Evolutionary conservation across 352 stramenopile genomes (phyloP).

Genomic region (Detonula confervacea): DNA sequence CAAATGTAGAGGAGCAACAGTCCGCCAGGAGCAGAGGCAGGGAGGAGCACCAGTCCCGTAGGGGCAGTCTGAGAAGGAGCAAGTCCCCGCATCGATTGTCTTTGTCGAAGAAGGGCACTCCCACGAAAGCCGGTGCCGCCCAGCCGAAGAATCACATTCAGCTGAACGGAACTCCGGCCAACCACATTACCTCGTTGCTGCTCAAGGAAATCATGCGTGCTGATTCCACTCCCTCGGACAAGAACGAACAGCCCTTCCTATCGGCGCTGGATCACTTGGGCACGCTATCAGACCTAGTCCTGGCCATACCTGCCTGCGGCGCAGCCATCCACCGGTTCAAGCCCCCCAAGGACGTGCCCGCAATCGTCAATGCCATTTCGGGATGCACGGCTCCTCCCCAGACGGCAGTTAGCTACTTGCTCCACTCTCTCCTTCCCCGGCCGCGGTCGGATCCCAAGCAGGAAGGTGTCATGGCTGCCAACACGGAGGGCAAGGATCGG

Average conservation of each 20-base stretch:
- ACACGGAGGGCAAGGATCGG: slow-evolving; percentile 15
- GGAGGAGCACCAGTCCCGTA: no score
- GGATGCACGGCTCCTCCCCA: slow-evolving; percentile 68
- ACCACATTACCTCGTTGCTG: slow-evolving; percentile 65
- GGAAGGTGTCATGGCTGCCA: slow-evolving; percentile 2
- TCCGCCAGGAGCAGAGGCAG: slow-evolving; percentile 45
- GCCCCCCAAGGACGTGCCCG: slow-evolving; percentile 38
- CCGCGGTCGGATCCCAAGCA: slow-evolving; percentile 55
- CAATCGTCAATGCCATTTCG: slow-evolving; percentile 68
- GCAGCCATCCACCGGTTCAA: slow-evolving; percentile 79
- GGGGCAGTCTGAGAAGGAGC: no score
- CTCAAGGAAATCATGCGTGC: slow-evolving; percentile 45
- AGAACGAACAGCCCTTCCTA: slow-evolving; percentile 49
- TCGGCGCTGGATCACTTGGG: slow-evolving; percentile 63
- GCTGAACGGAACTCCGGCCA: slow-evolving; percentile 62
- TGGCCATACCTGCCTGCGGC: slow-evolving; percentile 80
- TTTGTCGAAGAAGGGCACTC: slow-evolving; percentile 34
- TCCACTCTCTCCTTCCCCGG: slow-evolving; percentile 81
- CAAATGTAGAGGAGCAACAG: slow-evolving; percentile 44
- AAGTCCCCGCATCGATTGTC: slow-evolving; percentile 51
- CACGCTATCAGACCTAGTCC: slow-evolving; percentile 79
- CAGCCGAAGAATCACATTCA: slow-evolving; percentile 51
- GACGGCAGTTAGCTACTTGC: slow-evolving; percentile 79
- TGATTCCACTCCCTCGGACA: background rate
- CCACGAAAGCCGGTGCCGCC: slow-evolving; percentile 32